Evolutionary conservation across 2,329 filamentous ascomycete genomes (phyloP).

Genomic region (Blastomyces emzantsi): DNA sequence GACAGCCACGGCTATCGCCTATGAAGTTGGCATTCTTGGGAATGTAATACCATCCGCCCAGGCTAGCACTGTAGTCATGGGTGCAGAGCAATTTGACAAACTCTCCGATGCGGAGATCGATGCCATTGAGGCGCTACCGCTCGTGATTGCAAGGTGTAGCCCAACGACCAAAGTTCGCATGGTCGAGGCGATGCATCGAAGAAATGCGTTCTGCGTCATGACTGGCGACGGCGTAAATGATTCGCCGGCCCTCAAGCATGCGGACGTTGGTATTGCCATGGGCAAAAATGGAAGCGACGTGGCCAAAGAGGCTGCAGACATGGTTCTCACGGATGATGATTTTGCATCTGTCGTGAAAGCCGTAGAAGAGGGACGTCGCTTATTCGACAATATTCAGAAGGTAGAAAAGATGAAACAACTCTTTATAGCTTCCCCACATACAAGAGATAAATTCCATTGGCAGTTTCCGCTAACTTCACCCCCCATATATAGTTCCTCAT

Average conservation of each 20-base stretch:
- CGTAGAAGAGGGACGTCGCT: constrained; percentile 67
- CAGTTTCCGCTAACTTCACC: constrained; percentile 8
- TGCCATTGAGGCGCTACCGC: constrained; percentile 39
- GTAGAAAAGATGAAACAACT: constrained; percentile 10
- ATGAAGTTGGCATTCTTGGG: constrained; percentile 62
- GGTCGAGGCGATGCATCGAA: constrained; percentile 49
- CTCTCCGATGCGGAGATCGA: constrained; percentile 62
- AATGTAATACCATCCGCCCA: constrained; percentile 43
- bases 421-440: constrained; percentile 40
- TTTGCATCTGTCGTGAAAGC: constrained; percentile 73
- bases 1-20: constrained; percentile 65
- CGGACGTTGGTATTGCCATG: constrained; percentile 78
- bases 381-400: constrained; percentile 72
- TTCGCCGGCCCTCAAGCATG: constrained; percentile 61
- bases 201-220: constrained; percentile 65
- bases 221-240: constrained; percentile 75
- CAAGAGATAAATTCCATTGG: constrained; percentile 24
- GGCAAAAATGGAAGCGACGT: constrained; percentile 66
- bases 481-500: constrained; percentile 54
- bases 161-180: constrained; percentile 63
- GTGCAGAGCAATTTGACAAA: constrained; percentile 64
- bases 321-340: constrained; percentile 53
- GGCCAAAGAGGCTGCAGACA: constrained; percentile 59
- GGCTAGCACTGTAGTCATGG: constrained; percentile 55
- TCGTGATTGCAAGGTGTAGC: constrained; percentile 44